Conservation (phyloP, 371 early-diverging fungal genomes). For the Fennellomyces sp. region DNA sequence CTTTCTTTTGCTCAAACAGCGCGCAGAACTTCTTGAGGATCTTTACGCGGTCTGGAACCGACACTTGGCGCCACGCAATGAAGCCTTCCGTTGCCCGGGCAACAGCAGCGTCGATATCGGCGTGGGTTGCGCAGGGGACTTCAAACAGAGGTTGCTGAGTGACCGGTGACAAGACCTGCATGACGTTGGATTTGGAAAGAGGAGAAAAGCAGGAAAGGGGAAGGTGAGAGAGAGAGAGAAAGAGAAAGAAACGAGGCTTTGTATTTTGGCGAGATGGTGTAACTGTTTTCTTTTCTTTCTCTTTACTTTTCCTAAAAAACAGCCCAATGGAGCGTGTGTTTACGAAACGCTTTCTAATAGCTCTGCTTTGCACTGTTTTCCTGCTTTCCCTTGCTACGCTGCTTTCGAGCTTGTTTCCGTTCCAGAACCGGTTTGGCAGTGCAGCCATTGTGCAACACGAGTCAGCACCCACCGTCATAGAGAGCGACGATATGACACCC, state of each 20-base stretch:
- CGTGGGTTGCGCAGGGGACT: slow-evolving; percentile 28
- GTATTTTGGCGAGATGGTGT: no score
- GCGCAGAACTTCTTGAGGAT: slow-evolving; percentile 61
- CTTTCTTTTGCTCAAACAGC: slow-evolving; percentile 60
- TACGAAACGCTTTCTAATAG: slow-evolving; percentile 7
- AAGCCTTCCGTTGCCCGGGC: slow-evolving; percentile 50
- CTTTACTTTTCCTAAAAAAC: slow-evolving; percentile 5
- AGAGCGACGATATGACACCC: neutral
- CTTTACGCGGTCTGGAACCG: slow-evolving; percentile 58
- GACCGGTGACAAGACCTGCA: slow-evolving; percentile 37
- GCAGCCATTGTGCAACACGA: neutral
- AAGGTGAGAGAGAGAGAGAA: neutral
- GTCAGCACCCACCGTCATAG: neutral
- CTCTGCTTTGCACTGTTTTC: slow-evolving; percentile 12
- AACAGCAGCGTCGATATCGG: slow-evolving; percentile 51
- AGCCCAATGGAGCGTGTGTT: slow-evolving; percentile 1
- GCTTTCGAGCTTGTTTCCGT: slow-evolving; percentile 7
- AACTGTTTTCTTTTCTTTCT: neutral
- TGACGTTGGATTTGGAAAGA: neutral
- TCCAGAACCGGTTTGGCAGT: neutral
- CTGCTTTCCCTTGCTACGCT: slow-evolving; percentile 11
- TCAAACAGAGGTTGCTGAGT: slow-evolving; percentile 34
- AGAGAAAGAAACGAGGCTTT: neutral
- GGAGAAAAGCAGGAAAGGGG: neutral
- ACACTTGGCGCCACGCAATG: slow-evolving; percentile 51